Base-by-base conservation (phyloP, 306 rosid species). In the Vicia sativa region DNA sequence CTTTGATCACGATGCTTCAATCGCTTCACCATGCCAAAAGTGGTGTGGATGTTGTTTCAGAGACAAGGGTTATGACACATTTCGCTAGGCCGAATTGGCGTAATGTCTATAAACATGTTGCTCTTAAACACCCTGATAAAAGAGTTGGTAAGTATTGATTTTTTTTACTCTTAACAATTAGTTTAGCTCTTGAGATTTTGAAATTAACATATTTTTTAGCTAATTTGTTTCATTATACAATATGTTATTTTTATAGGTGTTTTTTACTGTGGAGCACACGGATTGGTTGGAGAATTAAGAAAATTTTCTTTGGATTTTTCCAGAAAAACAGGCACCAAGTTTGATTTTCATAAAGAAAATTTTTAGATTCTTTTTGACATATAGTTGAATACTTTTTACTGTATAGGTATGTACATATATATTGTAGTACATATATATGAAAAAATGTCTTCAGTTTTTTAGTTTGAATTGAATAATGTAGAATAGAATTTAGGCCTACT, bases 321-420 rank as follows among this genome's bases (percentile, higher is more conserved):
- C 25, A 65, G 92, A 73, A 92, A 84, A 80, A 90, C 88, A 6
- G 67, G 66, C 83, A 92, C 98, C 55, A 86, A 87, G 70, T 89
- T 92, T 79, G 95, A 92, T 84, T 92, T 92, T 72, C 96, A 92
- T 70, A 87, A 92, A 64, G 98, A 90, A 67, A 93, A 88, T 45
- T 93, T 93, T 62, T 90, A 74, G 78, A 73, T 16, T 52, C 13
- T 52, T 43, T 61, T 13, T 53, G 6, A 7, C 8, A n/a, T 79
- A 41, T 25, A 37, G 79, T 39, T 63, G 42, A 26, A 55, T 43
- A 52, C 10, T 67, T 70, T 58, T 61, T 37, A 19, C 3, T 34
- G 28, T 18, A 16, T 14, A 35, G 28, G 29, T 60, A 16, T 16
- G 16, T 9, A 34, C 1, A 43, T 13, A 4, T 13, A 43, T 46